Conservation (phyloP, 2,329 filamentous ascomycete species). For the Fonsecaea nubica region DNA sequence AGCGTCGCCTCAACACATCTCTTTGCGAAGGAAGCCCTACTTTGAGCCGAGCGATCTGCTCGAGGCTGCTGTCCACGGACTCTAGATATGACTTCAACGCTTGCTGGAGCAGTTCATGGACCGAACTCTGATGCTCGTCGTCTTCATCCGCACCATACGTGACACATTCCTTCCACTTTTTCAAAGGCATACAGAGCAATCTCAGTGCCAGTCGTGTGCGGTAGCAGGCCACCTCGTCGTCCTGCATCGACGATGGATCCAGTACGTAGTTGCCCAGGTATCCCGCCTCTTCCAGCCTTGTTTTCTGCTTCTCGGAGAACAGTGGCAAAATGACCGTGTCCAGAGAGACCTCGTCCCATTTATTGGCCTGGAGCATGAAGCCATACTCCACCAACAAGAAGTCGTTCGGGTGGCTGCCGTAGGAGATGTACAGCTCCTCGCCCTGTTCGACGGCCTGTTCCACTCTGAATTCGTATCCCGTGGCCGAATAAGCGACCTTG, state of each 20-base stretch:
- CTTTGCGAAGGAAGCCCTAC: constrained; percentile 6
- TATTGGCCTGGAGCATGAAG: constrained; percentile 23
- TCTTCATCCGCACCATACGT: constrained; percentile 22
- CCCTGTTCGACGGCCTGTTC: constrained; percentile 2
- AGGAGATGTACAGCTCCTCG: constrained; percentile 29
- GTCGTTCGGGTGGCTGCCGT: constrained; percentile 31
- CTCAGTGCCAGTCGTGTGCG: constrained; percentile 25
- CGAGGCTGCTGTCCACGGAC: constrained; percentile 4
- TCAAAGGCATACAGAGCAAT: constrained; percentile 26
- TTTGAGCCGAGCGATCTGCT: constrained; percentile 8
- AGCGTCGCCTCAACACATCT: constrained; percentile 17
- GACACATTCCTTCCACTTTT: constrained; percentile 17
- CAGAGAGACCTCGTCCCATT: constrained; percentile 14
- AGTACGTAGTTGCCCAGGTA: constrained; percentile 18
- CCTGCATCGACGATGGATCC: not conserved
- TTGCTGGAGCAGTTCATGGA: not conserved
- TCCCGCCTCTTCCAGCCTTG: constrained; percentile 3
- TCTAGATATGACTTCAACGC: constrained; percentile 4
- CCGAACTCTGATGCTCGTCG: constrained; percentile 12
- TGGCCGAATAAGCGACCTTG: constrained; percentile 21
- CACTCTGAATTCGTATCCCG: constrained; percentile 17
- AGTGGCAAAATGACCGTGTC: constrained; percentile 23
- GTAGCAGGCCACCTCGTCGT: constrained; percentile 22
- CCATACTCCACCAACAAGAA: constrained; percentile 32
- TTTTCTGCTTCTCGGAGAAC: constrained; percentile 10